These are phyloP conservation scores for Oryza officinalis DNA, from an alignment of 176 grass and related monocot species.

Conservation along the genomic window DNA sequence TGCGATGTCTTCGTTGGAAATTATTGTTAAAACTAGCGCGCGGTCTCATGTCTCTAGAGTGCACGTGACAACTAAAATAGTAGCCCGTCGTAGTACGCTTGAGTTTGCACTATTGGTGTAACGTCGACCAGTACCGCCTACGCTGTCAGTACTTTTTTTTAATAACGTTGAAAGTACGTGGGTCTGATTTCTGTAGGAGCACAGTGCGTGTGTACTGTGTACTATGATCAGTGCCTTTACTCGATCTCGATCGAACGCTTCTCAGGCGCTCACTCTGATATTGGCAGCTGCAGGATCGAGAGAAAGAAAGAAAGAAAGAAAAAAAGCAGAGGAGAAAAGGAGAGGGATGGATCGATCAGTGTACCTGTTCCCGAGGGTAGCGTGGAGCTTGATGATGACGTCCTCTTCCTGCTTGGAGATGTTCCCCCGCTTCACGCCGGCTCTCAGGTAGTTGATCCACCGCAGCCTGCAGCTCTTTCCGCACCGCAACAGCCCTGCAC, in stretches of 20 bases:
- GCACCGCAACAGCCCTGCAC: constrained; percentile 57
- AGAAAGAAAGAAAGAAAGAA: background rate
- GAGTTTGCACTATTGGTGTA: background rate
- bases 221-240: background rate
- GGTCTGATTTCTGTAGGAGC: background rate
- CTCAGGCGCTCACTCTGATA: background rate
- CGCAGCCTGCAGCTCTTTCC: constrained; percentile 84
- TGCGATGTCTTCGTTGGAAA: background rate
- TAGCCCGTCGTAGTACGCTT: background rate
- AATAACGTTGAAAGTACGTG: background rate
- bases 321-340: background rate
- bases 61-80: background rate
- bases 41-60: background rate
- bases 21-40: background rate
- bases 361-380: constrained; percentile 85
- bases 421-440: constrained; percentile 77
- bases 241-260: background rate
- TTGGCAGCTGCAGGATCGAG: background rate
- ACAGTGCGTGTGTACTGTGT: background rate
- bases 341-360: background rate
- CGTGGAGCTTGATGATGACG: constrained; percentile 75
- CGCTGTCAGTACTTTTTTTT: background rate
- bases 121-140: too few relatives aligned
- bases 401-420: constrained; percentile 82
- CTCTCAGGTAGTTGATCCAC: constrained; percentile 77